phyloP scores from a whole-genome alignment of 140 eudicot species.

The Flaveria floridana region DNA sequence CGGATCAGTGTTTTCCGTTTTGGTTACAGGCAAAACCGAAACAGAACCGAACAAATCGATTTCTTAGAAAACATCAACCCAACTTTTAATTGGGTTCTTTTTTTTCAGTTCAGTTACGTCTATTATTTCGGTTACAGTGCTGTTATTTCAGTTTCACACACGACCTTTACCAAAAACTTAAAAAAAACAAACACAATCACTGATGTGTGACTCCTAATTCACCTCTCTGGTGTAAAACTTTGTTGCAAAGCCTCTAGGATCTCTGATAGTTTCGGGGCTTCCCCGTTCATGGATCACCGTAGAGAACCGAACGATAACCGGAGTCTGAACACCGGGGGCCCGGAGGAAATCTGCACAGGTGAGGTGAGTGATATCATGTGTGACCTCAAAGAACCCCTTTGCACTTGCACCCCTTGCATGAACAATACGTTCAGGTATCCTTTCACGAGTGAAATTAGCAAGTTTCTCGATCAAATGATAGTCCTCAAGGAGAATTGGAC shows the following conservation, averaged over 20 bases:
- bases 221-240: constrained; percentile 97
- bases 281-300: constrained; percentile 97
- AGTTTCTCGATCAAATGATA: constrained; percentile 67
- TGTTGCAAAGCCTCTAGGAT: constrained; percentile 88
- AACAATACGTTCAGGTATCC: constrained; percentile 76
- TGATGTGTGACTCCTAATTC: too few relatives aligned
- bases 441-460: constrained; percentile 65
- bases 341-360: constrained; percentile 94
- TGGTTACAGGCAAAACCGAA: too few relatives aligned
- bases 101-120: too few relatives aligned
- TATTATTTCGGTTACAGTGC: too few relatives aligned
- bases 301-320: constrained; percentile 89
- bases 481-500: constrained; percentile 62
- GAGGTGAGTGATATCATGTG: constrained; percentile 79
- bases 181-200: too few relatives aligned
- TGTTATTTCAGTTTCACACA: too few relatives aligned
- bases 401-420: constrained; percentile 97
- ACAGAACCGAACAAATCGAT: too few relatives aligned
- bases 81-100: too few relatives aligned
- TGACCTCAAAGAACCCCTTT: constrained; percentile 97
- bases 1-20: too few relatives aligned
- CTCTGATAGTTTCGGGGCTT: constrained; percentile 92
- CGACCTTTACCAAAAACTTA: too few relatives aligned
- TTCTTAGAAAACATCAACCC: too few relatives aligned
- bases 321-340: constrained; percentile 95